Conservation (phyloP, 2,329 filamentous ascomycete genomes). For the Fusarium sp. region DNA sequence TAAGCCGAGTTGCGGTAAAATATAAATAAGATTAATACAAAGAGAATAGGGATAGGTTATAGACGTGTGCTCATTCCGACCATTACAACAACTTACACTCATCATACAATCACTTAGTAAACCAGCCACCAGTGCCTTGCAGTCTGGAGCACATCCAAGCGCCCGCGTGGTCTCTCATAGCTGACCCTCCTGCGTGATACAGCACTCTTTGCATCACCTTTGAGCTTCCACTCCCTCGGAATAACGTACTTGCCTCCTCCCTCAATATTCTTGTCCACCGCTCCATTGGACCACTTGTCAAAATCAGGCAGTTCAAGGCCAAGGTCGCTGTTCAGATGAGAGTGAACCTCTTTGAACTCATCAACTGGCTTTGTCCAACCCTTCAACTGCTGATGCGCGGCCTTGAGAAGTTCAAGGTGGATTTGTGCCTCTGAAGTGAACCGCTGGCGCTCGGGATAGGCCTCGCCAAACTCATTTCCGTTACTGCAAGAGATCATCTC, state of each 20-base stretch:
- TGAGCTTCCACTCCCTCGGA: conserved; percentile 36
- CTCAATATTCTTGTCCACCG: conserved; percentile 29
- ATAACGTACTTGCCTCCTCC: conserved; percentile 41
- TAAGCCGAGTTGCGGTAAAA: too few relatives aligned
- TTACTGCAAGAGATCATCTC: conserved; percentile 41
- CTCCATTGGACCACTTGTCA: conserved; percentile 40
- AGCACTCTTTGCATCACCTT: conserved; percentile 27
- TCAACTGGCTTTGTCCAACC: conserved; percentile 35
- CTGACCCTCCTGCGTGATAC: conserved; percentile 2
- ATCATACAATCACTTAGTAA: conserved; percentile 2
- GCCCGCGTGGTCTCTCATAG: conserved; percentile 10
- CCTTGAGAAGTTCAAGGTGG: conserved; percentile 43
- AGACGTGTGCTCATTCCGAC: too few relatives aligned
- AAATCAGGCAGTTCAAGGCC: conserved; percentile 36
- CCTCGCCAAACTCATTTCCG: conserved; percentile 12
- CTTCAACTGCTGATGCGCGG: conserved; percentile 34
- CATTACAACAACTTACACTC: background rate
- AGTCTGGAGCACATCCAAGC: conserved; percentile 35
- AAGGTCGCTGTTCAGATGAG: conserved; percentile 32
- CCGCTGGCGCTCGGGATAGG: conserved; percentile 21
- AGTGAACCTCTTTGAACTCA: conserved; percentile 40
- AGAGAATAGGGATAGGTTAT: too few relatives aligned
- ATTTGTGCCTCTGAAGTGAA: conserved; percentile 34
- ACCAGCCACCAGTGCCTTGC: conserved; percentile 41
- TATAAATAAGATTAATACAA: background rate